Conservation (phyloP, 331 rosid species). For the Dryas integrifolia region DNA sequence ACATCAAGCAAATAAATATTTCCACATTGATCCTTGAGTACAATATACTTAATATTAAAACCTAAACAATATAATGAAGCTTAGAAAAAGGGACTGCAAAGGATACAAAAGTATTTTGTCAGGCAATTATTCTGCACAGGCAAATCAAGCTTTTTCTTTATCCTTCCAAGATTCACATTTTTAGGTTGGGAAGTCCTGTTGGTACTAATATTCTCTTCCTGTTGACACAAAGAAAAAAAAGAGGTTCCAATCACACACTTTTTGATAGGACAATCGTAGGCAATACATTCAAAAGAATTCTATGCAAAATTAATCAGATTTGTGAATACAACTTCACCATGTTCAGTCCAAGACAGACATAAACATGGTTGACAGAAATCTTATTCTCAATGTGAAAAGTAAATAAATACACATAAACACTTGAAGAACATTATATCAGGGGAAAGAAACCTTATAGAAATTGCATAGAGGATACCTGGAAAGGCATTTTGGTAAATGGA, state of each 20-base stretch:
- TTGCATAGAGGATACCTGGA: slow-evolving; percentile 48
- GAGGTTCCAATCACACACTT: background rate
- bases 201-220: slow-evolving; percentile 46
- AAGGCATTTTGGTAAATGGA: slow-evolving; percentile 78
- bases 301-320: background rate
- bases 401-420: background rate
- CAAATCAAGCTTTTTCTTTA: slow-evolving; percentile 67
- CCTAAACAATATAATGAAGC: slow-evolving; percentile 21
- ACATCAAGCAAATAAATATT: too few species aligned
- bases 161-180: slow-evolving; percentile 44
- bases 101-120: slow-evolving; percentile 94
- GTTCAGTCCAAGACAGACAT: background rate
- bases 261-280: background rate
- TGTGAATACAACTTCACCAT: background rate
- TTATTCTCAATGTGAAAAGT: background rate
- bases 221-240: slow-evolving; percentile 32
- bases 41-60: background rate
- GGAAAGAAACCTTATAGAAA: background rate
- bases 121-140: slow-evolving; percentile 90
- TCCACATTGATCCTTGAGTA: too few species aligned
- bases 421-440: background rate
- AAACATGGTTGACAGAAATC: background rate
- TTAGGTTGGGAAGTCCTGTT: slow-evolving; percentile 39
- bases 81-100: slow-evolving; percentile 16
- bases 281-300: background rate